Percentiles rank a stretch among this genome's conserved stretches.
phyloP scores from a whole-genome alignment of 2,329 filamentous ascomycete species.

The Claviceps purpurea region DNA sequence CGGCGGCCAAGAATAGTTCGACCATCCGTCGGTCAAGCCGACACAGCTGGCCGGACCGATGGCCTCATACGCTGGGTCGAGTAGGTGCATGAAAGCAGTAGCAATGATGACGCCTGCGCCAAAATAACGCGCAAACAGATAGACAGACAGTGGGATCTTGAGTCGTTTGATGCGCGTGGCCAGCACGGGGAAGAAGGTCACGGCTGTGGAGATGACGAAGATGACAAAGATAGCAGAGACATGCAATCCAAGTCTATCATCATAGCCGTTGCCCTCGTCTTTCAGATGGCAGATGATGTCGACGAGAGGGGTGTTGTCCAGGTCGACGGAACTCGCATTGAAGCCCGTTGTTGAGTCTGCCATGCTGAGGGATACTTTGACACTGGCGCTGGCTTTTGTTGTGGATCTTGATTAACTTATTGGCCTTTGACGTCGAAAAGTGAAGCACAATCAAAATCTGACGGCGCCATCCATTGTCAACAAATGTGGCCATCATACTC shows the following conservation, averaged over 20 bases:
- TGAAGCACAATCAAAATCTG: neutral
- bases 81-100: conserved; percentile 81
- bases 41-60: conserved; percentile 27
- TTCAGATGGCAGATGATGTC: conserved; percentile 37
- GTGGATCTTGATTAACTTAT: neutral
- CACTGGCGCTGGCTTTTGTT: too few species aligned
- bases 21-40: conserved; percentile 36
- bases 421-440: neutral
- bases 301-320: conserved; percentile 28
- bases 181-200: conserved; percentile 63
- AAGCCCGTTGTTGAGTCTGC: conserved; percentile 29
- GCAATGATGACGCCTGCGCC: conserved; percentile 88
- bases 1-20: conserved; percentile 36
- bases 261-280: conserved; percentile 34
- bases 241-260: conserved; percentile 53
- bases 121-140: conserved; percentile 85
- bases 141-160: conserved; percentile 55
- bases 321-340: conserved; percentile 48
- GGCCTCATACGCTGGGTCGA: conserved; percentile 70
- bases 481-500: neutral
- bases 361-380: conserved; percentile 10
- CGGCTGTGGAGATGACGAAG: conserved; percentile 51
- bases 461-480: neutral
- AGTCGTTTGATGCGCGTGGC: conserved; percentile 46
- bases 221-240: conserved; percentile 88